These are phyloP conservation scores for Septoria linicola DNA, from an alignment of 2,329 filamentous ascomycete genomes.

Conservation along the genomic window DNA sequence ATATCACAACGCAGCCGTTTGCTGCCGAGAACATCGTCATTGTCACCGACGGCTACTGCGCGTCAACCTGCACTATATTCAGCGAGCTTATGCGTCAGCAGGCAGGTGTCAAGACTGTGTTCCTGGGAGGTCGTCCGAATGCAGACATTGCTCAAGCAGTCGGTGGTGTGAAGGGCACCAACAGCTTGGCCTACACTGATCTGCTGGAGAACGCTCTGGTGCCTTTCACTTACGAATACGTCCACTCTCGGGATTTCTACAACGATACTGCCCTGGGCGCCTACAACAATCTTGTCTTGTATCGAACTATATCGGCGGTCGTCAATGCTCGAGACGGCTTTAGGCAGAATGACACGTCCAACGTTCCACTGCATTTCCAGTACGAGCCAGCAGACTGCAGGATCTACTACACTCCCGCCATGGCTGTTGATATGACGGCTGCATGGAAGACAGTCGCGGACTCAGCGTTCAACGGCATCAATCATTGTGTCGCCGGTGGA, in stretches of 20 bases:
- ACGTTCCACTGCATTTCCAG: conserved; percentile 51
- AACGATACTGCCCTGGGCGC: conserved; percentile 31
- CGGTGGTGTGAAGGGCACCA: conserved; percentile 47
- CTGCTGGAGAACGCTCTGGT: conserved; percentile 26
- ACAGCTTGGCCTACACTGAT: conserved; percentile 30
- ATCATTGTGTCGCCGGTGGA: conserved; percentile 36
- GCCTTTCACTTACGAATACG: conserved; percentile 29
- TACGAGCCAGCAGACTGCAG: conserved; percentile 52
- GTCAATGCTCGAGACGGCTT: conserved; percentile 38
- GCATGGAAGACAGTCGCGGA: conserved; percentile 48
- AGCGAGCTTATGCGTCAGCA: conserved; percentile 48
- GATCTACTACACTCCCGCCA: conserved; percentile 53
- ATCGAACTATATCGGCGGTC: conserved; percentile 26
- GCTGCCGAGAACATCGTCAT: conserved; percentile 58
- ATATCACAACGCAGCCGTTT: conserved; percentile 54
- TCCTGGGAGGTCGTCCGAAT: conserved; percentile 45
- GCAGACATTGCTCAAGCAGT: conserved; percentile 46
- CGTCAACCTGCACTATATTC: conserved; percentile 49
- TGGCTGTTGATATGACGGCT: conserved; percentile 49
- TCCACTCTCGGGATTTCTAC: conserved; percentile 31
- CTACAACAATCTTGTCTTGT: conserved; percentile 32
- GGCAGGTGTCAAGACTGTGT: conserved; percentile 45
- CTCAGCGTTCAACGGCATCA: conserved; percentile 34
- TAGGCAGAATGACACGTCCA: conserved; percentile 37
- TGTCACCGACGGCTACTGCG: conserved; percentile 48